Percentiles rank a stretch among this genome's conserved stretches.
Conservation (phyloP, 2,329 filamentous ascomycete species). For the Trichothecium roseum region DNA sequence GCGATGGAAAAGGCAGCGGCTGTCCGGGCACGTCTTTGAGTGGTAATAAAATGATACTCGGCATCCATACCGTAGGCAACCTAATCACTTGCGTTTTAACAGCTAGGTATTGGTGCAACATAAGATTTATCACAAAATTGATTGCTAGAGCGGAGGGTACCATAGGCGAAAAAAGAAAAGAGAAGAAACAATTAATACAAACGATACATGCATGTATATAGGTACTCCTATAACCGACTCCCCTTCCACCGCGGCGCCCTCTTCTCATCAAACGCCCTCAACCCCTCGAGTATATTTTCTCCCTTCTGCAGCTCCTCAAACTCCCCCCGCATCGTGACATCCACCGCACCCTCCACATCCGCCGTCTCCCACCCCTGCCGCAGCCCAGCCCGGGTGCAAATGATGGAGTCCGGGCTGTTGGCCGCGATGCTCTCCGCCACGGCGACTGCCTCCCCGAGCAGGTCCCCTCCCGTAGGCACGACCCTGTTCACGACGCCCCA, state of each 20-base stretch:
- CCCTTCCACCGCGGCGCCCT: slow-evolving; percentile 53
- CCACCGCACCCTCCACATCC: slow-evolving; percentile 43
- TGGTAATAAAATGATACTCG: no score
- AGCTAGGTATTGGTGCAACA: no score
- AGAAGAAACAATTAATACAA: neutral
- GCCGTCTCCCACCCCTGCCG: slow-evolving; percentile 60
- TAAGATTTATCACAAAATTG: no score
- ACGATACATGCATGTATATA: neutral
- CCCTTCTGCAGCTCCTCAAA: slow-evolving; percentile 47
- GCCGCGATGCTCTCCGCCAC: slow-evolving; percentile 47
- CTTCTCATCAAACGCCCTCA: slow-evolving; percentile 63
- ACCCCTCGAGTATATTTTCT: slow-evolving; percentile 60
- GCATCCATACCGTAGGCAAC: no score
- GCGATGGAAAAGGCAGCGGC: no score
- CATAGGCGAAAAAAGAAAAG: no score
- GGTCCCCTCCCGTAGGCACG: slow-evolving; percentile 14
- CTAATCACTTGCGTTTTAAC: no score
- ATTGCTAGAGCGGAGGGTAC: no score
- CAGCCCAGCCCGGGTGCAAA: slow-evolving; percentile 57
- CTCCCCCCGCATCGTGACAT: slow-evolving; percentile 31
- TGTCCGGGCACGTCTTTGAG: no score
- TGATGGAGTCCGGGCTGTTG: slow-evolving; percentile 61
- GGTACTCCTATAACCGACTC: slow-evolving; percentile 37
- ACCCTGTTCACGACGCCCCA: slow-evolving; percentile 16
- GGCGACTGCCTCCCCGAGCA: slow-evolving; percentile 44